phyloP scores from a whole-genome alignment of 345 rosid species.

The Acer saccharum region DNA sequence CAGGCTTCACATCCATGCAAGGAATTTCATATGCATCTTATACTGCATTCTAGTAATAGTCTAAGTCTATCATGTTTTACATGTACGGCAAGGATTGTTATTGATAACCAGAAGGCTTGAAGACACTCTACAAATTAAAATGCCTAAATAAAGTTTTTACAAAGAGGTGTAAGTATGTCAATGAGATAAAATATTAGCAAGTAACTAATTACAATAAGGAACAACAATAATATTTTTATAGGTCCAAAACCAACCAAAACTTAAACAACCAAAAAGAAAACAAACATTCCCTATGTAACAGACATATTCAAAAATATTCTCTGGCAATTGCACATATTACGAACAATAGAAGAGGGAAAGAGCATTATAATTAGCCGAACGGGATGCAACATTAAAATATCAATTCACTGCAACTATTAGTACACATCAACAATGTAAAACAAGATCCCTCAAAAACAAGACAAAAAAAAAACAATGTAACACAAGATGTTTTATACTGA shows the following conservation, averaged over 20 bases:
- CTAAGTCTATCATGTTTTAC: neutral
- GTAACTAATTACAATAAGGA: neutral
- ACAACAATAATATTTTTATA: neutral
- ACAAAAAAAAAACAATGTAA: neutral
- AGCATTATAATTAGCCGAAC: neutral
- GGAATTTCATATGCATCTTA: neutral
- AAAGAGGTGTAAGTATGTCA: neutral
- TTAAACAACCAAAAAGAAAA: neutral
- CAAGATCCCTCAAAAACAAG: neutral
- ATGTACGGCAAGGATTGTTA: neutral
- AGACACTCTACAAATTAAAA: neutral
- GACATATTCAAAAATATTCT: neutral
- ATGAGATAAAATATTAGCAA: neutral
- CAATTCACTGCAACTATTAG: constrained; percentile 2
- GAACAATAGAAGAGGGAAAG: neutral
- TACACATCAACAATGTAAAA: neutral
- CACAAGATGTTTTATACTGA: neutral
- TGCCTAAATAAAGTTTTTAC: constrained; percentile 4
- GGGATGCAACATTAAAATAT: neutral
- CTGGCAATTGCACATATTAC: neutral
- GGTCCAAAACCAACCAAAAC: neutral
- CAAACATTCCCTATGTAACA: neutral
- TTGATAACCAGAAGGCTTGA: neutral
- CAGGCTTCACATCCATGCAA: neutral
- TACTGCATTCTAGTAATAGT: neutral